phyloP scores from a whole-genome alignment of 1,139 yeast species.

The Debaryomycetaceae sp. region DNA sequence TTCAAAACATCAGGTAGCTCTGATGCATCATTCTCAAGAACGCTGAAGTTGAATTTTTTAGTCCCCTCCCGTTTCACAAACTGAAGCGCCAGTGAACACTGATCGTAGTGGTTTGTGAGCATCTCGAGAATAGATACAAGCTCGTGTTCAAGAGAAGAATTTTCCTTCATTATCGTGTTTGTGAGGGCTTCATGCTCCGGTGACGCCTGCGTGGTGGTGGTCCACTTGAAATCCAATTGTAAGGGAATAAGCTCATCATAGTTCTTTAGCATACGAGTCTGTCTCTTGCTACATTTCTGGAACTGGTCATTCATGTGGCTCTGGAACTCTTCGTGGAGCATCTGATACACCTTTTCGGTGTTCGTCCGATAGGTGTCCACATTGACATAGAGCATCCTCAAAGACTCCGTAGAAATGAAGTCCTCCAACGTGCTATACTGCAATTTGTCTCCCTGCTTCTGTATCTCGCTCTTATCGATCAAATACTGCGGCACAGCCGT shows the following conservation, averaged over 20 bases:
- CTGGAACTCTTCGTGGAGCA: conserved; percentile 17
- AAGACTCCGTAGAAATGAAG: conserved; percentile 37
- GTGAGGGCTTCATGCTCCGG: conserved; percentile 16
- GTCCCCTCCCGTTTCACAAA: conserved; percentile 10
- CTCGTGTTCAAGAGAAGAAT: conserved; percentile 60
- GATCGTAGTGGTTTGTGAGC: conserved; percentile 79
- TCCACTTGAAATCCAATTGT: conserved; percentile 12
- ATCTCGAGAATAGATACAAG: conserved; percentile 68
- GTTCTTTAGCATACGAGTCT: conserved; percentile 15
- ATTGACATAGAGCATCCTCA: conserved; percentile 22
- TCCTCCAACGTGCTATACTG: conserved; percentile 18
- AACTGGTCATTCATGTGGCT: conserved; percentile 15
- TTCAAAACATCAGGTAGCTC: conserved; percentile 32
- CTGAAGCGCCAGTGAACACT: conserved; percentile 48
- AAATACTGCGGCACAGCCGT: conserved; percentile 30
- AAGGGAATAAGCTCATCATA: conserved; percentile 22
- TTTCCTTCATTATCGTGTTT: conserved; percentile 31
- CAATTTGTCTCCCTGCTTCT: conserved; percentile 1
- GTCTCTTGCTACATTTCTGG: conserved; percentile 13
- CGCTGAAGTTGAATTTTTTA: conserved; percentile 25
- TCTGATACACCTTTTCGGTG: conserved; percentile 19
- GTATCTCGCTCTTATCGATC: conserved; percentile 9
- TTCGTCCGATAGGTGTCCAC: conserved; percentile 28
- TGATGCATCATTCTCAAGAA: conserved; percentile 28
- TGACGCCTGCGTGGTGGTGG: conserved; percentile 6